Evolutionary conservation across 2,329 filamentous ascomycete genomes (phyloP).

Genomic region (Graphium sp.): DNA sequence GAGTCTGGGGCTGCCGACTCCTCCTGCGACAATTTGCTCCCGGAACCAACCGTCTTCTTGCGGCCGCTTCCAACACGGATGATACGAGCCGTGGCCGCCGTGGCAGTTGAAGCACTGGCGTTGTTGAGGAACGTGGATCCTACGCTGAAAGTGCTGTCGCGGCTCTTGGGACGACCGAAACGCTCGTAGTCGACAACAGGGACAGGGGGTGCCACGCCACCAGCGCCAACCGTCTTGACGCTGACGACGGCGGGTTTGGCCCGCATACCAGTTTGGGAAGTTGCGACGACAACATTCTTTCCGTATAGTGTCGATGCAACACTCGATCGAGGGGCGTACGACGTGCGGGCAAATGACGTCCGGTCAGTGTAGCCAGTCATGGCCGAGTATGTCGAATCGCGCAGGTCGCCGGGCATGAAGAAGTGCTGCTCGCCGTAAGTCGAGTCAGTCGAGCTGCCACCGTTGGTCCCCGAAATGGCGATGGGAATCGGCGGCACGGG

Average conservation of each 20-base stretch:
- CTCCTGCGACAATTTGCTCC: conserved; percentile 8
- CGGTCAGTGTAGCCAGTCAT: conserved; percentile 47
- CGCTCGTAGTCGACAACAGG: conserved; percentile 52
- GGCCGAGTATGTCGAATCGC: conserved; percentile 79
- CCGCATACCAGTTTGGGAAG: conserved; percentile 73
- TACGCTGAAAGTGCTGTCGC: conserved; percentile 45
- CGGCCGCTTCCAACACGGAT: conserved; percentile 37
- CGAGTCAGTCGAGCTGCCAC: conserved; percentile 26
- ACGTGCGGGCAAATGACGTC: conserved; percentile 41
- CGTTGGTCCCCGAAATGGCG: conserved; percentile 28
- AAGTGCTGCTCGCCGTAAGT: conserved; percentile 69
- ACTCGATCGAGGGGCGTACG: conserved; percentile 47
- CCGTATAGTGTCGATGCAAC: conserved; percentile 91
- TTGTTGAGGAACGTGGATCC: conserved; percentile 53
- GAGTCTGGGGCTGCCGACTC: conserved; percentile 4
- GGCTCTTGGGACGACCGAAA: conserved; percentile 38
- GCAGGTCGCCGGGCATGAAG: conserved; percentile 79
- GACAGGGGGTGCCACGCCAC: conserved; percentile 49
- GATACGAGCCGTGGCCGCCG: conserved; percentile 39
- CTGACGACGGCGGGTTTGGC: conserved; percentile 87
- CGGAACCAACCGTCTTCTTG: conserved; percentile 16
- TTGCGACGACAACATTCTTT: conserved; percentile 68
- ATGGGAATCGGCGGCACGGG: conserved; percentile 84
- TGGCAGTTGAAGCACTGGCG: conserved; percentile 39
- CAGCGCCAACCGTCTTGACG: conserved; percentile 56